These are phyloP conservation scores for Saprolegnia diclina DNA, from an alignment of 352 stramenopile genomes.

Conservation along the genomic window DNA sequence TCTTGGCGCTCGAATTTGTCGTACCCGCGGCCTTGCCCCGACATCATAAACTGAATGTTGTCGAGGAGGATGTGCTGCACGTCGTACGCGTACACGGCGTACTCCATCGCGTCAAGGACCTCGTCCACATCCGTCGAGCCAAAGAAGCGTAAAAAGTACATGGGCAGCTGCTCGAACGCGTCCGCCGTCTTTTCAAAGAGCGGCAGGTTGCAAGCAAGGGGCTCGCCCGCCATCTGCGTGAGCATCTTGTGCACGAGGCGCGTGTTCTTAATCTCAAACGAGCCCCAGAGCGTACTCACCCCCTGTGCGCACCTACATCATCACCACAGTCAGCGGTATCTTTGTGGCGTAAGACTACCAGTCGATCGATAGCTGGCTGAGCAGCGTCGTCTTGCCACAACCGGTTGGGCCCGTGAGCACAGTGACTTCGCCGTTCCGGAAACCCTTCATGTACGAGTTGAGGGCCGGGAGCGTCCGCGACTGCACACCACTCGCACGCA, in stretches of 20 bases:
- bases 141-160: slow-evolving; percentile 99
- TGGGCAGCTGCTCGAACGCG: slow-evolving; percentile 91
- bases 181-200: slow-evolving; percentile 75
- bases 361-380: slow-evolving; percentile 88
- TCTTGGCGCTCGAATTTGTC: slow-evolving; percentile 91
- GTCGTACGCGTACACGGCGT: slow-evolving; percentile 96
- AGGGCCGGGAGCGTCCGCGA: slow-evolving; percentile 92
- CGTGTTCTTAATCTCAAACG: slow-evolving; percentile 99
- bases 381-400: slow-evolving; percentile 91
- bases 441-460: slow-evolving; percentile 95
- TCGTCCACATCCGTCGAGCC: slow-evolving; percentile 92
- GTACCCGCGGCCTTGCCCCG: slow-evolving; percentile 70
- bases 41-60: slow-evolving; percentile 99
- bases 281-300: slow-evolving; percentile 98
- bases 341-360: slow-evolving; percentile 9
- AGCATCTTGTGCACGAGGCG: slow-evolving; percentile 97
- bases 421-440: slow-evolving; percentile 96
- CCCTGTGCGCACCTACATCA: slow-evolving; percentile 88
- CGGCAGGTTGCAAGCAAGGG: slow-evolving; percentile 61
- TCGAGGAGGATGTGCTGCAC: slow-evolving; percentile 98
- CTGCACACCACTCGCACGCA: slow-evolving; percentile 89
- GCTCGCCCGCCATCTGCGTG: slow-evolving; percentile 86
- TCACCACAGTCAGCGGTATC: neutral
- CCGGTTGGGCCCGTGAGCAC: slow-evolving; percentile 97
- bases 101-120: slow-evolving; percentile 98